Base-by-base conservation (phyloP, 345 rosid genomes). In the Eucalyptus victrix region DNA sequence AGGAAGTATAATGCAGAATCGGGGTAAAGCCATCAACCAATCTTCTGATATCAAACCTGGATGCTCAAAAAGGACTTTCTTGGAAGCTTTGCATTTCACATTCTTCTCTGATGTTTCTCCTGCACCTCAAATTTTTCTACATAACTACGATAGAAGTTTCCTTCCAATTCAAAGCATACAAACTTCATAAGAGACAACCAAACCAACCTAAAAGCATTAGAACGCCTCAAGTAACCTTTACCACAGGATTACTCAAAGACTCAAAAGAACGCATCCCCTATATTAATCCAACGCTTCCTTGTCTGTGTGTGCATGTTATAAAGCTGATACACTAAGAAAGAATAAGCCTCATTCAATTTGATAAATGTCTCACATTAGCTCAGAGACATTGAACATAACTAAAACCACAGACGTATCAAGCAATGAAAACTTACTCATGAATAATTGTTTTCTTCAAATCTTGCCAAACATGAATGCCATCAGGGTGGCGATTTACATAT, bases 381-480 rank as follows among this genome's bases (percentile, higher is more conserved):
- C 85, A 40, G 85, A 76, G 85, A 76, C 85, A 76, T 76, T 7
- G 9, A 40, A 40, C 47, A 76, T 44, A 21, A 40, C 47, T 76
- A 76, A 76, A 76, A 40, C 85, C 85, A 76, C 28, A 76, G 85
- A 40, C 4, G 47, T 40, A 76, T 76, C 47, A 76, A 76, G 47
- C 85, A 76, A 40, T 76, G 85, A 40, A 9, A 40, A 21, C 16
- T 54, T 86, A 91, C 72, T 76, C 54, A 32, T 81, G 47, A 50
- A 54, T 88, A 58, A 92, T 40, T 88, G 90, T 88, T 88, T 92
- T 90, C 95, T 90, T 95, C 91, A 95, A 90, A 86, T 91, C 87
- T 90, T 91, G 91, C 97, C 97, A 97, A 58, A 93, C 92, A 90
- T 80, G 90, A 89, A 91, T 94, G 86, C 99, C 98, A 88, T 89